Conservation (phyloP, 2,329 filamentous ascomycete genomes). For the Xylaria digitata region DNA sequence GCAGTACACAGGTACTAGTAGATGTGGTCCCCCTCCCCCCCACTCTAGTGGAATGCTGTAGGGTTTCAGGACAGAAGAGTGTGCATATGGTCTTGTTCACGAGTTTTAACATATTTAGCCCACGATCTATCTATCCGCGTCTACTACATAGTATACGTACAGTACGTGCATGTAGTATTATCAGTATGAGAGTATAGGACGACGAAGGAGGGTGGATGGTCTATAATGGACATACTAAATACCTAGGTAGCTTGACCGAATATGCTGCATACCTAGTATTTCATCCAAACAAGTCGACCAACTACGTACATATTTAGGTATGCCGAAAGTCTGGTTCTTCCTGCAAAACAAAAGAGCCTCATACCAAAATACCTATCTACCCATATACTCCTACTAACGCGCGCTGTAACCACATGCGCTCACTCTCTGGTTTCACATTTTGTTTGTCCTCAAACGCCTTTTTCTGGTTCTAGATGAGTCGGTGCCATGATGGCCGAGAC, state of each 20-base stretch:
- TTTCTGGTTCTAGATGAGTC: not conserved
- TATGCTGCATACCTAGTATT: not conserved
- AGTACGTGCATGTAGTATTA: not conserved
- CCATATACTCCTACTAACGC: too few species aligned
- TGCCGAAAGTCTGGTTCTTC: not conserved
- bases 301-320: not conserved
- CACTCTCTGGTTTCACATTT: too few species aligned
- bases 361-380: not conserved
- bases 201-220: too few species aligned
- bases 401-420: not conserved
- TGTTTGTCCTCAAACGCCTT: not conserved
- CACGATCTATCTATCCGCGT: not conserved
- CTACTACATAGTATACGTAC: too few species aligned
- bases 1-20: slow-evolving; percentile 3
- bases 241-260: too few species aligned
- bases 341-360: slow-evolving; percentile 13
- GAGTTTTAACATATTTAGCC: slow-evolving; percentile 31
- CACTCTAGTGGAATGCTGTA: slow-evolving; percentile 28
- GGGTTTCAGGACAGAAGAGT: slow-evolving; percentile 34
- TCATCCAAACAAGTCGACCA: too few species aligned
- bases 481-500: slow-evolving; percentile 1
- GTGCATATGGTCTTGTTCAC: slow-evolving; percentile 35
- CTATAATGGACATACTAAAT: too few species aligned
- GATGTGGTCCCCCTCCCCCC: not conserved
- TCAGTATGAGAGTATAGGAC: not conserved